phyloP scores from a whole-genome alignment of 2,329 filamentous ascomycete species.

The Exophiala xenobiotica region DNA sequence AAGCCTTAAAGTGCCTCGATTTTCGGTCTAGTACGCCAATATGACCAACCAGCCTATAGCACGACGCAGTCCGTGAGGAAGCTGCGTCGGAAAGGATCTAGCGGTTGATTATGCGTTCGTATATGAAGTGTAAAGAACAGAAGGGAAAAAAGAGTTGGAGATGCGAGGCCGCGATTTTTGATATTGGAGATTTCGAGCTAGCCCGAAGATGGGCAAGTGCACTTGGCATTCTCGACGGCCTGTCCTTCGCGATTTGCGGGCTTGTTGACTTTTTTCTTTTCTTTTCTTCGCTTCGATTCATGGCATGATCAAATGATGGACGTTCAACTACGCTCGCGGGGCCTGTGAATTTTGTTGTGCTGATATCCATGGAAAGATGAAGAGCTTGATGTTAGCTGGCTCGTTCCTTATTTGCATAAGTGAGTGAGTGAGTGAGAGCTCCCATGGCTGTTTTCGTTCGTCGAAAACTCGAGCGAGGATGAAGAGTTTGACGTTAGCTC shows the following conservation, averaged over 20 bases:
- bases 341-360: too few species aligned
- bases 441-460: too few species aligned
- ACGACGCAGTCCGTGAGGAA: neutral
- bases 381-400: too few species aligned
- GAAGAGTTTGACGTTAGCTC: too few species aligned
- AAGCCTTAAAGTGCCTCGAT: conserved; percentile 29
- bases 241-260: neutral
- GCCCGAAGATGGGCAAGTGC: neutral
- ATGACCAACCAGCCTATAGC: conserved; percentile 31
- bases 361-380: too few species aligned
- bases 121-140: conserved; percentile 27
- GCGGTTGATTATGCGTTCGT: conserved; percentile 32
- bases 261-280: neutral
- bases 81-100: conserved; percentile 13
- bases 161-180: conserved; percentile 1
- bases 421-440: too few species aligned
- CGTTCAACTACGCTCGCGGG: too few species aligned
- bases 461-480: too few species aligned
- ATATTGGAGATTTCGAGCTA: conserved; percentile 4
- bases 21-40: conserved; percentile 31
- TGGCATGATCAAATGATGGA: too few species aligned
- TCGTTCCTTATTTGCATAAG: too few species aligned
- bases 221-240: too few species aligned
- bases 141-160: conserved; percentile 8
- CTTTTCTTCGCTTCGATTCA: too few species aligned